A percentile compares a stretch with the other conserved stretches of the same genome.
phyloP scores from a whole-genome alignment of 1,284 basidiomycete species.

The Pascua guehoae region DNA sequence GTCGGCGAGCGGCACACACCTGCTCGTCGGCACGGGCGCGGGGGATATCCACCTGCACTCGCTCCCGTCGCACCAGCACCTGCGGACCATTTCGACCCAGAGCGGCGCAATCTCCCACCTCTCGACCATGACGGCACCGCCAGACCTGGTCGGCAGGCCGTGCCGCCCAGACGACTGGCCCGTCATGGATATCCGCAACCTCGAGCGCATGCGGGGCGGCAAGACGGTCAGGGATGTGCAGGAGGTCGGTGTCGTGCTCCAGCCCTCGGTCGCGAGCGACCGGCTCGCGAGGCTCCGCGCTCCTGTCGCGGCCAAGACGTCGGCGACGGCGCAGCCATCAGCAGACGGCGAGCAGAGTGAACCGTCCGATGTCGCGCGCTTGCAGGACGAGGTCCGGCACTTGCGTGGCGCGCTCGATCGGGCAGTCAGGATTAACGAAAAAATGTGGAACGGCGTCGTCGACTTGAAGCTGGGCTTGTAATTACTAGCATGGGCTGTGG shows the following conservation, averaged over 20 bases:
- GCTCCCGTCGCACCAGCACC: constrained; percentile 80
- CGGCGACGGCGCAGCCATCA: not conserved
- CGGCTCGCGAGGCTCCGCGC: not conserved
- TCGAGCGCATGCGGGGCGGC: constrained; percentile 45
- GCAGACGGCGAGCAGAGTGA: not conserved
- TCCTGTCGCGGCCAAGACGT: not conserved
- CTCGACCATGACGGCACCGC: constrained; percentile 70
- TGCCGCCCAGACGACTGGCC: constrained; percentile 27
- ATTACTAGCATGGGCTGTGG: not conserved
- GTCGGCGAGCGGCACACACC: constrained; percentile 67
- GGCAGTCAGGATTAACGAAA: constrained; percentile 79
- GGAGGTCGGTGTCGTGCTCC: constrained; percentile 30
- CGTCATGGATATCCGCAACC: constrained; percentile 42
- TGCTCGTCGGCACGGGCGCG: constrained; percentile 67
- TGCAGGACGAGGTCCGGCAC: constrained; percentile 65
- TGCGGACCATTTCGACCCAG: constrained; percentile 69
- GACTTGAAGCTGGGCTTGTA: constrained; percentile 29
- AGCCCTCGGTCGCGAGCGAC: not conserved
- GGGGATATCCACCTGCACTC: constrained; percentile 82
- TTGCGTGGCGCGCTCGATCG: constrained; percentile 67
- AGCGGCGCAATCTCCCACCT: constrained; percentile 71
- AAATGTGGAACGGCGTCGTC: constrained; percentile 77
- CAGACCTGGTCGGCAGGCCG: constrained; percentile 65
- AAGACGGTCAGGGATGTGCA: constrained; percentile 32
- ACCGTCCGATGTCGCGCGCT: constrained; percentile 53